Base-by-base conservation (phyloP, 306 rosid genomes). In the Cucurbita maxima region DNA sequence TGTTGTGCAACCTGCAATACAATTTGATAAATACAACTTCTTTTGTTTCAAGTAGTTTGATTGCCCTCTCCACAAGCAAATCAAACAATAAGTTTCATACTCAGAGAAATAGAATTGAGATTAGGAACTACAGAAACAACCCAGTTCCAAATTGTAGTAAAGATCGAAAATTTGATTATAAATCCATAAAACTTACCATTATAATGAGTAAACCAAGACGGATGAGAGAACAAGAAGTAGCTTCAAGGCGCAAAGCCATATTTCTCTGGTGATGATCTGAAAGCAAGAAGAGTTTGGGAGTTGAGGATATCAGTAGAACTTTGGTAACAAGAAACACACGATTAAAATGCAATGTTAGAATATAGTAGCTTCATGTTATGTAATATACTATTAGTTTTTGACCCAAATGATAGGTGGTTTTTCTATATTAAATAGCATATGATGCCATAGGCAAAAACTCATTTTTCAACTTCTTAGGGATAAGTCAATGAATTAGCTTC, bases 1-100 rank as follows among this genome's bases (percentile, higher is more conserved):
- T 72, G 53, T n/a, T 72, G 66, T 72, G 53, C 66, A 72, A 40
- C 59, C 62, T 55, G 76, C 66, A 53, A 14, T 13, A 68, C 57
- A 20, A 25, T 68, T 68, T 48, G 53, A 66, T 22, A 19, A 4
- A 14, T 64, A 7, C 53, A 45, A 7, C 45, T 1, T 5, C 22
- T 20, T 22, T 44, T 68, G 11, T 68, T 45, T 68, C 15, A 50
- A 50, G 74, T 70, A 13, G 43, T 25, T 45, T 45, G 56, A 67
- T 67, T 37, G 10, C 18, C 72, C 72, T 66, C 0, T 66, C n/a
- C 10, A 43, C 37, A 69, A 69, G 20, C 6, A 69, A 47, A 47
- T 69, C 57, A 25, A 69, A 69, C 45, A 25, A 44, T 6, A 45
- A 22, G 43, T 48, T 25, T 22, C 40, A 44, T 47, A 8, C 20